A percentile compares a stretch with the other conserved stretches of the same genome.
These are phyloP conservation scores for Trichoderma aggressivum DNA, from an alignment of 2,329 filamentous ascomycete species.

Conservation along the genomic window DNA sequence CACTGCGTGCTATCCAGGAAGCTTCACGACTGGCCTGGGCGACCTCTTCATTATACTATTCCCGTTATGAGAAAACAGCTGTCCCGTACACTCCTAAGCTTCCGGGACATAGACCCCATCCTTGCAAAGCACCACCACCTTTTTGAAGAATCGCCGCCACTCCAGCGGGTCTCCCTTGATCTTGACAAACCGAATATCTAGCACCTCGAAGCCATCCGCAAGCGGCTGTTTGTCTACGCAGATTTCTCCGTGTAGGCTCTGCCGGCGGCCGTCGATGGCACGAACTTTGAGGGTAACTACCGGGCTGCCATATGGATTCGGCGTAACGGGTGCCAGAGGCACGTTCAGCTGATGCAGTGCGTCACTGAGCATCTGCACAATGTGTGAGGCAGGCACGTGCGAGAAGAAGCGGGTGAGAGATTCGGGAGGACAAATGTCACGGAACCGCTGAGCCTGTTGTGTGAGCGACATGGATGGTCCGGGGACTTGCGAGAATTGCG, in stretches of 20 bases:
- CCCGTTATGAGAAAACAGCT: conserved; percentile 18
- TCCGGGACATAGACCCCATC: conserved; percentile 68
- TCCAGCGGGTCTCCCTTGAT: conserved; percentile 93
- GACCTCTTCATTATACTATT: background rate
- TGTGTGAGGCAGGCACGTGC: conserved; percentile 66
- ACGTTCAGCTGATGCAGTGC: conserved; percentile 84
- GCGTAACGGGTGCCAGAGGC: conserved; percentile 55
- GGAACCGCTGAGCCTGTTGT: conserved; percentile 82
- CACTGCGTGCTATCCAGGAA: conserved; percentile 5
- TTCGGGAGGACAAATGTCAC: conserved; percentile 85
- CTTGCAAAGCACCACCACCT: conserved; percentile 81
- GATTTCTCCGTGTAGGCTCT: conserved; percentile 72
- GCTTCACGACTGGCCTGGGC: background rate
- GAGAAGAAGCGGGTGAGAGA: conserved; percentile 92
- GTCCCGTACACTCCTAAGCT: conserved; percentile 31
- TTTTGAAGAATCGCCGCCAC: conserved; percentile 97
- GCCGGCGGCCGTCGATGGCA: conserved; percentile 68
- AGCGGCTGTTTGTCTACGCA: conserved; percentile 64
- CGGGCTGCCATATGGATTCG: conserved; percentile 51
- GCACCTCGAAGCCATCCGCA: conserved; percentile 56
- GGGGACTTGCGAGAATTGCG: conserved; percentile 78
- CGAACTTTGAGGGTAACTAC: conserved; percentile 68
- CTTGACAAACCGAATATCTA: conserved; percentile 90
- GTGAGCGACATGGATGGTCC: conserved; percentile 80
- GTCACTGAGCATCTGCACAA: conserved; percentile 76